These are phyloP conservation scores for Fragilaria radians DNA, from an alignment of 108 stramenopile species.

Conservation along the genomic window DNA sequence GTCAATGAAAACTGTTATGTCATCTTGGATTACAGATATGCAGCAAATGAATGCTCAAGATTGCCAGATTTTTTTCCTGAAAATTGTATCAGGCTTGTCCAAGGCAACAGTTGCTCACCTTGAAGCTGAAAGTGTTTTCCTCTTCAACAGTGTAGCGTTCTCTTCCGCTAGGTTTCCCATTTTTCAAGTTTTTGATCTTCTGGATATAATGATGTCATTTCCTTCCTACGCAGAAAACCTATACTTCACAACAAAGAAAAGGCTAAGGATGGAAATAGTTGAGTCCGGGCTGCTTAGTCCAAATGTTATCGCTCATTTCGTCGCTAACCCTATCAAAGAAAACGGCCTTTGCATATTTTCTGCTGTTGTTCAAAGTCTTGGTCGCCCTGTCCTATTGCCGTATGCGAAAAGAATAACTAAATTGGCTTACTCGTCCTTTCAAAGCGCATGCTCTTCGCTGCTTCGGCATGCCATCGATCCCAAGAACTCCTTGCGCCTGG, in stretches of 20 bases:
- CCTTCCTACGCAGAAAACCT: slow-evolving; percentile 36
- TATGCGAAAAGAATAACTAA: slow-evolving; percentile 24
- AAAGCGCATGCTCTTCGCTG: slow-evolving; percentile 29
- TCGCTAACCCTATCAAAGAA: slow-evolving; percentile 30
- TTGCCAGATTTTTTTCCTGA: slow-evolving; percentile 10
- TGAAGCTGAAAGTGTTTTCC: slow-evolving; percentile 5
- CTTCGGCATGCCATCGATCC: slow-evolving; percentile 34
- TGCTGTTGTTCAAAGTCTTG: slow-evolving; percentile 9
- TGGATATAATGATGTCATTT: slow-evolving; percentile 31
- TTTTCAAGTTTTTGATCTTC: slow-evolving; percentile 14
- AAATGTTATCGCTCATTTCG: slow-evolving; percentile 8
- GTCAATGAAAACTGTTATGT: slow-evolving; percentile 1
- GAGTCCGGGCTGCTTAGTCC: slow-evolving; percentile 36
- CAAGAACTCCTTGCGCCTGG: slow-evolving; percentile 12
- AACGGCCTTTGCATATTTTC: slow-evolving; percentile 31
- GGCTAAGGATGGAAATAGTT: slow-evolving; percentile 30
- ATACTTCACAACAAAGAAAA: slow-evolving; percentile 37
- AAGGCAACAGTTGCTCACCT: slow-evolving; percentile 5
- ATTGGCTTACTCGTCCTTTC: slow-evolving; percentile 31
- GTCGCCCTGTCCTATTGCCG: slow-evolving; percentile 25
- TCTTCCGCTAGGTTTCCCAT: background rate
- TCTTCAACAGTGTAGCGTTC: background rate
- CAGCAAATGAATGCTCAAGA: slow-evolving; percentile 9
- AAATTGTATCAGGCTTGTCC: slow-evolving; percentile 16
- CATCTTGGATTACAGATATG: slow-evolving; percentile 17